Evolutionary conservation across 495 filamentous ascomycete species (phyloP), one percentile per base, ranked within the genome.

Genomic region (Lasiosphaeriaceae sp.): DNA sequence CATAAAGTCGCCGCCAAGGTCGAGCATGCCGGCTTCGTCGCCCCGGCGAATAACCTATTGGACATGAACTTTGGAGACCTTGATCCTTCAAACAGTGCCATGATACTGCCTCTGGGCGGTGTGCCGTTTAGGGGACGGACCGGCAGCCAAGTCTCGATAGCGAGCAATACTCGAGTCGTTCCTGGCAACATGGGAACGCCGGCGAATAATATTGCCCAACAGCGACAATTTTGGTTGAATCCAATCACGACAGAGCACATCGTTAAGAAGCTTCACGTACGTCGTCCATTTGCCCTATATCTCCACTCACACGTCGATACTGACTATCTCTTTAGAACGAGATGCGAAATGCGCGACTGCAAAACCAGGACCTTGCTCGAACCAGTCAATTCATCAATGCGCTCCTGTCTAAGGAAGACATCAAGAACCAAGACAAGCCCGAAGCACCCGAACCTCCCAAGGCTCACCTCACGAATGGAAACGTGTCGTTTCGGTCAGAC

Each of bases 1-100:
- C 94, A 97, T 72, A 98, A 98, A 66, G 94, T 98, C 23, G 91
- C 92, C 6, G 90, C 93, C 14, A 92, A 94, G 65, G 90, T 98
- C 55, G 94, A 97, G 64, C 90, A 96, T 76, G 92, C 94, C 14
- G 94, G 94, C 17, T 81, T 90, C 52, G 83, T 79, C 11, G 91
- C 69, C 67, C 77, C 65, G 72, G 79, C 66, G 67, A 88, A 82
- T 54, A 91, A 86, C 68, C 79, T 91, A 23, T 70, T 96, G 50
- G 92, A 96, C 65, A 83, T 96, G 66, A 94, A 90, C 63, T 90
- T 96, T 69, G 90, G 89, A 17, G 92, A 96, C 62, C 76, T 96
- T 37, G 88, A 95, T 64, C 86, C 88, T 22, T 81, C 85, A 12
- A 88, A 86, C 52, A 83, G 82, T 48, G 78, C 82, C 2, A 78